Base-by-base conservation (phyloP, 2,329 filamentous ascomycete species). In the Ophiostoma triangulosporum region DNA sequence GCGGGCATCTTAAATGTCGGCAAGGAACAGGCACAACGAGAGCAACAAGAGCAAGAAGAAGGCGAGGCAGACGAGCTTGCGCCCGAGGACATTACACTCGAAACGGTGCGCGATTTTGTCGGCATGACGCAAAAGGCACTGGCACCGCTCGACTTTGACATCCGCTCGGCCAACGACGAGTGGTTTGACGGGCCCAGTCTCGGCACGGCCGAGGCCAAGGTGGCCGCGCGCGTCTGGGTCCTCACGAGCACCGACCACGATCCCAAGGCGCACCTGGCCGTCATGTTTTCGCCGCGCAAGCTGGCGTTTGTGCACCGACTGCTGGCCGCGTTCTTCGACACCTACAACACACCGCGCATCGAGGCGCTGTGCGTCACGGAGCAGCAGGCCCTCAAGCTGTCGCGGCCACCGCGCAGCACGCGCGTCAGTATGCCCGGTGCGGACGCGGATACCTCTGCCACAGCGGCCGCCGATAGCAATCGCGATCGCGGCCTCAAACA, bases 261-360 rank as follows among this genome's bases (percentile, higher is more conserved):
- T 66, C 73, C 84, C 0, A 72, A 91, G 56, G 94, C 88, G 0
- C 91, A 96, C 63, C 76, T 96, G 36, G 88, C 90, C 2, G 97
- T 93, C 0, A 81, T 79, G 0, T 86, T 86, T 64, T 78, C 75
- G 7, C 72, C 88, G 0, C 89, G 95, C 60, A 90, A 97, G 70
- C 86, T 97, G 31, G 81, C 86, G 0, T 98, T 88, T 65, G 79
- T 97, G 53, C 93, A 94, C 68, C 77, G 93, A 8, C 66, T 96
- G 3, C 77, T 98, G 1, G 90, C 96, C 65, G 81, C 78, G 61
- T 95, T 98, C 79, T 98, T 97, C 64, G 88, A 94, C 58, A 84
- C 80, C 20, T 82, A 88, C 70, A 97, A 97, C 64, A 88, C 83
- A 0, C 75, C 73, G 8, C 74, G 80, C n/a, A 80, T 82, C 62